phyloP scores from a whole-genome alignment of 2,329 filamentous ascomycete species.

The Aspergillus clavatus region DNA sequence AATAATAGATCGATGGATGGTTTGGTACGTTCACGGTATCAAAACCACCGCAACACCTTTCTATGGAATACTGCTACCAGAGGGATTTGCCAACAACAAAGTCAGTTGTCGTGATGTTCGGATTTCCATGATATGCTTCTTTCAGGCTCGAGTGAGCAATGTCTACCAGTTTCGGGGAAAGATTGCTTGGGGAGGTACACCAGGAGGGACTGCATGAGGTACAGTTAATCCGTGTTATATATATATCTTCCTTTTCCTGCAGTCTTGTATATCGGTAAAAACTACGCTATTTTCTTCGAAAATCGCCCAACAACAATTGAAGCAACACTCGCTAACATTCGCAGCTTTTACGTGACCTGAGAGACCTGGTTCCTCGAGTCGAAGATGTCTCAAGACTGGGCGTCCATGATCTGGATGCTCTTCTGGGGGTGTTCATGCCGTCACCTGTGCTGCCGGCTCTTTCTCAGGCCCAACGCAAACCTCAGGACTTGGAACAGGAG shows the following conservation, averaged over 20 bases:
- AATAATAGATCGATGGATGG: no score
- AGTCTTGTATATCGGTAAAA: no score
- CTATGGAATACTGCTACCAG: no score
- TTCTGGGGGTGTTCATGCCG: slow-evolving; percentile 36
- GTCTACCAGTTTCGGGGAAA: slow-evolving; percentile 46
- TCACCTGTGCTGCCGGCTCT: no score
- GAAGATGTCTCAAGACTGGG: slow-evolving; percentile 30
- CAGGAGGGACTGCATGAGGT: slow-evolving; percentile 51
- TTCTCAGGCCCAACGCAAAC: slow-evolving; percentile 2
- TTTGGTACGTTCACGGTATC: no score
- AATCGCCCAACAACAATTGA: no score
- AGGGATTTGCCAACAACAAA: not conserved
- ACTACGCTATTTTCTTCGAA: no score
- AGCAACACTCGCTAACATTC: slow-evolving; percentile 6
- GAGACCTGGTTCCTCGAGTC: slow-evolving; percentile 20
- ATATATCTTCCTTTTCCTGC: no score
- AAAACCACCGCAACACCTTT: no score
- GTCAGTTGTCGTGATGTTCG: not conserved
- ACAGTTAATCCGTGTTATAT: no score
- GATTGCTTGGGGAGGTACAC: slow-evolving; percentile 49
- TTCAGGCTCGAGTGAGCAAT: slow-evolving; percentile 7
- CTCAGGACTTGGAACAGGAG: slow-evolving; percentile 2
- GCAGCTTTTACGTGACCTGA: slow-evolving; percentile 30
- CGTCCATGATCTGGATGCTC: slow-evolving; percentile 45
- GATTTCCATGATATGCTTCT: not conserved